These are phyloP conservation scores for Monsonia emarginata DNA, from an alignment of 441 rosid genomes.

Conservation along the genomic window DNA sequence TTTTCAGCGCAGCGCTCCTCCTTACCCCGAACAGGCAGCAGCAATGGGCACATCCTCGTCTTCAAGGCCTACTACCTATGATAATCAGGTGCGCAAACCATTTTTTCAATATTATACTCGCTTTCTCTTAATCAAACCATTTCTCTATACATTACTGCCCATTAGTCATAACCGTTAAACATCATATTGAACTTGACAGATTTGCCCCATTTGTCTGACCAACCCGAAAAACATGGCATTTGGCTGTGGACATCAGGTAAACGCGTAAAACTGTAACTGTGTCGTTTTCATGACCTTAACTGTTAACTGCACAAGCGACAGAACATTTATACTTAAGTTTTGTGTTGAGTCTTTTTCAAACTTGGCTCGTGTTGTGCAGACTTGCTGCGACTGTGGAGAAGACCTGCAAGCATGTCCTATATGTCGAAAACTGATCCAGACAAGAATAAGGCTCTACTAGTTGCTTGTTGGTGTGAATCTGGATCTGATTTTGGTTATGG, in stretches of 20 bases:
- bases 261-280: not conserved
- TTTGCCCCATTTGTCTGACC: conserved; percentile 56
- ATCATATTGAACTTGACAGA: conserved; percentile 23
- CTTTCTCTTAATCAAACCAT: too few relatives aligned
- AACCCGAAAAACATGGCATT: conserved; percentile 54
- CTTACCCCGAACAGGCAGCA: conserved; percentile 31
- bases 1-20: conserved; percentile 40
- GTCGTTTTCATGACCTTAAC: not conserved
- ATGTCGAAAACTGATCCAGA: conserved; percentile 54
- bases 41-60: conserved; percentile 33
- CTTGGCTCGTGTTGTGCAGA: conserved; percentile 30
- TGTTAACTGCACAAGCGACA: too few relatives aligned
- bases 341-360: not conserved
- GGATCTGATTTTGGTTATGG: not conserved
- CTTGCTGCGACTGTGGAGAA: conserved; percentile 82
- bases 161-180: too few relatives aligned
- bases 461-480: not conserved
- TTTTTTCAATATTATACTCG: not conserved
- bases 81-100: conserved; percentile 44
- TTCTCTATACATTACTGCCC: too few relatives aligned
- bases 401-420: conserved; percentile 67
- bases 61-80: conserved; percentile 36
- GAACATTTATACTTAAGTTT: too few relatives aligned
- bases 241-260: conserved; percentile 70
- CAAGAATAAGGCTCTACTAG: conserved; percentile 77